phyloP scores from a whole-genome alignment of 345 rosid genomes.

The Eucalyptus tenuipes region DNA sequence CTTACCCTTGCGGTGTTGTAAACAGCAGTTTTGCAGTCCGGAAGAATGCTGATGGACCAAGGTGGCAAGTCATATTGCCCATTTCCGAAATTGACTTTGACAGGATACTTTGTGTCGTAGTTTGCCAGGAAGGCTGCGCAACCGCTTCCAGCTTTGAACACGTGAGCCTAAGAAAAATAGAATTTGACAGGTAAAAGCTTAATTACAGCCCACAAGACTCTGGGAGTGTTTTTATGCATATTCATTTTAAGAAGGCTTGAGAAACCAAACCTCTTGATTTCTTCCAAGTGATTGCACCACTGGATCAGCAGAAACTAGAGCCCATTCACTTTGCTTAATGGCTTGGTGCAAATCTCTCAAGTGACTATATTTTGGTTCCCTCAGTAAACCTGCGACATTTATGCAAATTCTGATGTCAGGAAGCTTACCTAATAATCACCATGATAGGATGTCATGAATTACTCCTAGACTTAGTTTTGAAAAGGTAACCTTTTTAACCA shows the following conservation, averaged over 20 bases:
- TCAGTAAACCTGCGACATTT: conserved; percentile 11
- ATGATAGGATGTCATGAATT: not conserved
- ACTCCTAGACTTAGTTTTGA: not conserved
- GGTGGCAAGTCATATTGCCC: conserved; percentile 25
- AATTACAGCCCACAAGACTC: not conserved
- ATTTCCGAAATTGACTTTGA: conserved; percentile 15
- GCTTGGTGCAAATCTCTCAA: conserved; percentile 32
- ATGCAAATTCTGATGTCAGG: not conserved
- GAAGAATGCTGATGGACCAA: conserved; percentile 43
- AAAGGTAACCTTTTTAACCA: not conserved
- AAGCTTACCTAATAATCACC: not conserved
- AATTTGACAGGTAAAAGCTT: not conserved
- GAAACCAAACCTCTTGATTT: conserved; percentile 13
- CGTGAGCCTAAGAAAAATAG: conserved; percentile 15
- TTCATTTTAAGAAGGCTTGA: not conserved
- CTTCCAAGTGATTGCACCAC: conserved; percentile 15
- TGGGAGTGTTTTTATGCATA: not conserved
- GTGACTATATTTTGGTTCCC: conserved; percentile 36
- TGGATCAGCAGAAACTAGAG: conserved; percentile 32
- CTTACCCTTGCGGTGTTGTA: conserved; percentile 29
- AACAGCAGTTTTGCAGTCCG: conserved; percentile 24
- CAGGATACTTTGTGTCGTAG: conserved; percentile 19
- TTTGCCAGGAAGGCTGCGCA: conserved; percentile 36
- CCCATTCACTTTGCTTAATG: conserved; percentile 26
- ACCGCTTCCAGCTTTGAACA: conserved; percentile 7